Conservation (phyloP, 2,329 filamentous ascomycete species). For the Colletotrichum zoysiae region DNA sequence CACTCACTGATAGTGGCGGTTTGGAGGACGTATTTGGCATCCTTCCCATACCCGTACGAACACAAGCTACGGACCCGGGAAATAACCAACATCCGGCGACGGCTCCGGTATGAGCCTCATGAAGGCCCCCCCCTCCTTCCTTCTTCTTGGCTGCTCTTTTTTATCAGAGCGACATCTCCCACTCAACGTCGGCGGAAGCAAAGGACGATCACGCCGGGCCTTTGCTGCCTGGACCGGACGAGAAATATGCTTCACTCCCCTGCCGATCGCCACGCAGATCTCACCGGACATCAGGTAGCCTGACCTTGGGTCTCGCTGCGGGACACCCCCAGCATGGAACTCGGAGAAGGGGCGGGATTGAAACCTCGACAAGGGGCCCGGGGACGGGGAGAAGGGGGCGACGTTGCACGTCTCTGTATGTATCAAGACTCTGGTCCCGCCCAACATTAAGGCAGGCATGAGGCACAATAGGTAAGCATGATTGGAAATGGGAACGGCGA, state of each 20-base stretch:
- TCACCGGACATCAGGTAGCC: constrained; percentile 34
- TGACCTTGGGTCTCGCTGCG: constrained; percentile 31
- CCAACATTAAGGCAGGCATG: neutral
- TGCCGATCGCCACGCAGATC: constrained; percentile 36
- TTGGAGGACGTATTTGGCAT: neutral
- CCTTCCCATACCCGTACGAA: neutral
- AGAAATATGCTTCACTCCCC: constrained; percentile 10
- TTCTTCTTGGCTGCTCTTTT: neutral
- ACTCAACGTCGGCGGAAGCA: neutral
- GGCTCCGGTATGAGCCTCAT: neutral
- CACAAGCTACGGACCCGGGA: neutral
- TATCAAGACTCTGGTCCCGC: neutral
- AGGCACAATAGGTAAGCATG: neutral
- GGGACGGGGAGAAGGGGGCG: neutral
- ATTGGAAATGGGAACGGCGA: too few species aligned
- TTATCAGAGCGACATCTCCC: constrained; percentile 11
- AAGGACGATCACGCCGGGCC: constrained; percentile 19
- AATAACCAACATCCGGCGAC: constrained; percentile 2
- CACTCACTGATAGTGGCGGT: neutral
- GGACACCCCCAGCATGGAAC: constrained; percentile 21
- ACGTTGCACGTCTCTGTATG: neutral
- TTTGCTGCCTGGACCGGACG: constrained; percentile 22
- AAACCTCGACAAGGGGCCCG: neutral
- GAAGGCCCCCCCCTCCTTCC: neutral
- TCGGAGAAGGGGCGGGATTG: constrained; percentile 4